Evolutionary conservation across 306 rosid species (phyloP).

Genomic region (Potentilla sterilis): DNA sequence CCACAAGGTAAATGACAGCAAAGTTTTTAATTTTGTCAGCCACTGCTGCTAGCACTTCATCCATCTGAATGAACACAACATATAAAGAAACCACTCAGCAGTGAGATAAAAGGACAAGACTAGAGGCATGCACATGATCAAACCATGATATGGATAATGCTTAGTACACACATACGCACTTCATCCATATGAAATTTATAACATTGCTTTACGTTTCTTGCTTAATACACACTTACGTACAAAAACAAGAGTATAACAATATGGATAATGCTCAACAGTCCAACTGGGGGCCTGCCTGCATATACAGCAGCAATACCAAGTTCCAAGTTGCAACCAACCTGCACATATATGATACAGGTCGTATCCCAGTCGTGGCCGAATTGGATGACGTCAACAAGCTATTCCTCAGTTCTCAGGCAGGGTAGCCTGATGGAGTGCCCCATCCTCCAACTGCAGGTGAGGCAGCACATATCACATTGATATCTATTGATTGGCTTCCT

Average conservation of each 20-base stretch:
- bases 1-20: constrained; percentile 90
- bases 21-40: constrained; percentile 87
- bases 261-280: background rate
- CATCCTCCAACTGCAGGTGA: constrained; percentile 63
- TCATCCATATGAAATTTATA: background rate
- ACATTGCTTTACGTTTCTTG: background rate
- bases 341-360: background rate
- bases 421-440: constrained; percentile 52
- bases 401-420: constrained; percentile 49
- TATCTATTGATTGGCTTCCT: background rate
- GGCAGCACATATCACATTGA: constrained; percentile 31
- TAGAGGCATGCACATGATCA: background rate
- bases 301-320: background rate
- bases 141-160: too few relatives aligned
- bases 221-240: background rate
- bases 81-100: background rate
- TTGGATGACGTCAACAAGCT: constrained; percentile 45
- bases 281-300: background rate
- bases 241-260: background rate
- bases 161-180: too few relatives aligned
- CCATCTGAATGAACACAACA: constrained; percentile 51
- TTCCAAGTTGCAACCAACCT: background rate
- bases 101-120: background rate
- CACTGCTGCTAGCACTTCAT: constrained; percentile 80
- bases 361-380: constrained; percentile 53